Evolutionary conservation across 352 stramenopile species (phyloP), one percentile per base, ranked within the genome.

Genomic region (Elongisporangium senticosum): DNA sequence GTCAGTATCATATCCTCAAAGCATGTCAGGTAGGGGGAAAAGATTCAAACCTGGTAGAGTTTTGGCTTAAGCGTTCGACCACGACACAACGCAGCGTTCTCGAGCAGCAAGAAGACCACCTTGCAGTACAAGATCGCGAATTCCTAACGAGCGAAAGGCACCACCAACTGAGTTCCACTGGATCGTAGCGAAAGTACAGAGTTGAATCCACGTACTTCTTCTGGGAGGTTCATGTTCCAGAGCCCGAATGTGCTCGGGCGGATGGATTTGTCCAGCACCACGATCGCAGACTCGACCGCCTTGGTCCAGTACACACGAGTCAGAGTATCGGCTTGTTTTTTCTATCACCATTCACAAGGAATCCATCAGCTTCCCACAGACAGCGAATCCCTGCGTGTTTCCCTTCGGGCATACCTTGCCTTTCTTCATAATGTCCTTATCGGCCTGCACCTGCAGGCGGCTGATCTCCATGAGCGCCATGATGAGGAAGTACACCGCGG

Each of bases 151-250:
- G 21, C 17, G 19, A 39, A 39, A 39, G 7, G 4, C 4, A 43
- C 17, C 17, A 52, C 10, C n/a, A 3, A 28, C n/a, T 53, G 3
- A 55, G 14, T 24, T 15, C 4, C 2, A 28, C 55, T 37, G 39
- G 23, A 10, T 8, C 7, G 20, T 22, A 47, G 2, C 3, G 56
- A 47, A 23, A 17, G 10, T n/a, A 26, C n/a, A 21, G 49, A 21
- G 6, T 14, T 21, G 43, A 13, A 20, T 5, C 28, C 3, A 54
- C 66, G 7, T 37, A 87, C 80, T 69, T 91, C 83, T 58, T 93
- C 83, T 1, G 83, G 83, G 4, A 89, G 63, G 20, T 88, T 90
- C 79, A 90, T 90, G 49, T 79, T 77, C 83, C 83, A 93, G 52
- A 93, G 72, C 17, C 64, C 60, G 48, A 91, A 91, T 2, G 74